Base-by-base conservation (phyloP, 1,284 basidiomycete genomes). In the Grifola frondosa region DNA sequence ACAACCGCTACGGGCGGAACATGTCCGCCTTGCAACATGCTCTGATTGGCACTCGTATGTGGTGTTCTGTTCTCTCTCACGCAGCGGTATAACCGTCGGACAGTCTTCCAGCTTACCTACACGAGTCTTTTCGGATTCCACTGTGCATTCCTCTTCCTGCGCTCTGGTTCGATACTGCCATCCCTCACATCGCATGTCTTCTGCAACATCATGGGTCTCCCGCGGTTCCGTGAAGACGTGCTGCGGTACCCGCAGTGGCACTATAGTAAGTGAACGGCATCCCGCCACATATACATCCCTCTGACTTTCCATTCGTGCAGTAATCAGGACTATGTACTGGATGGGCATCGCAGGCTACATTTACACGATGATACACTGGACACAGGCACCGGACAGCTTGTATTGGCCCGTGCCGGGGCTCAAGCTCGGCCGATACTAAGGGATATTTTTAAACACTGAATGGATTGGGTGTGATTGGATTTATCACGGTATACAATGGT, bases 171-270 rank as follows among this genome's bases (percentile, higher is more conserved):
- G 46, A 67, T 82, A 37, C 58, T 77, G 19, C 75, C 80, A 0
- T 74, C 91, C 0, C 72, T 93, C 40, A 64, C 77, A 23, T 79
- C 90, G 0, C 96, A 99, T 64, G 69, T 88, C 3, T 93, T 94
- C 59, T 98, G 96, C 71, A 99, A 99, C 61, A 61, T 88, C 33
- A 95, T 97, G 91, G 95, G 95, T 2, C 56, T 95, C n/a, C 92
- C 92, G 8, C 71, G 73, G 13, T 65, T 72, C 17, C 54, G 40
- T 2, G 57, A 57, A 23, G 76, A 73, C 20, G 50, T 75, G 4
- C 36, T 38, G 24, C 43, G 42, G 42, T 63, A 60, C 48, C 61
- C 62, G 3, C 43, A 46, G 10, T 55, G 54, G 22, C 54, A 57
- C 33, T 51, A 31, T 30, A 45, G 66, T 68, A 42, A 49, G 64